Percentiles rank a stretch among this genome's conserved stretches.
phyloP scores from a whole-genome alignment of 2,329 filamentous ascomycete genomes.

The Pseudogymnoascus sp. region DNA sequence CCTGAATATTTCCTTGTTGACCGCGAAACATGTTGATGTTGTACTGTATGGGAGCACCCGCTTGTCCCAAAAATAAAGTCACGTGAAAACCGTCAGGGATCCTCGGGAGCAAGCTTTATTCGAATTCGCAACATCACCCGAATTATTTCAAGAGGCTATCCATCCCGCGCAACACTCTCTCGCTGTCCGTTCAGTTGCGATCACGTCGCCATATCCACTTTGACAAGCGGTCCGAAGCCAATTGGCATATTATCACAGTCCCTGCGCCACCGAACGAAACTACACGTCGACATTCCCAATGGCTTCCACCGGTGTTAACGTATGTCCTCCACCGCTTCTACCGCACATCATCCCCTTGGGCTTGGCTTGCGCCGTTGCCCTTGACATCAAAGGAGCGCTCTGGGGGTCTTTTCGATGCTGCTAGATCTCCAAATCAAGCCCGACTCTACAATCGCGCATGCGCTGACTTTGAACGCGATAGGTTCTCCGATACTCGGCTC shows the following conservation, averaged over 20 bases:
- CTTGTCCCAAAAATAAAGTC: slow-evolving; percentile 9
- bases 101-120: slow-evolving; percentile 10
- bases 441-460: background rate
- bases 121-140: slow-evolving; percentile 9
- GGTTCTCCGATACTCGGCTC: slow-evolving; percentile 95
- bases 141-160: slow-evolving; percentile 8
- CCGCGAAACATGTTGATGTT: slow-evolving; percentile 3
- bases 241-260: slow-evolving; percentile 4
- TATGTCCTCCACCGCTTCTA: slow-evolving; percentile 30
- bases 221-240: background rate
- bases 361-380: background rate
- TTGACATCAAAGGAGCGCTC: background rate
- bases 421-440: background rate
- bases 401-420: background rate
- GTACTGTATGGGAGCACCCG: slow-evolving; percentile 3
- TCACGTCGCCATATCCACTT: slow-evolving; percentile 5
- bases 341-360: background rate
- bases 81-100: slow-evolving; percentile 5
- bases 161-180: slow-evolving; percentile 7
- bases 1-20: slow-evolving; percentile 8
- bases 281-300: slow-evolving; percentile 17
- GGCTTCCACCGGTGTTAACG: slow-evolving; percentile 43
- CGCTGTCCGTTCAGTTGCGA: slow-evolving; percentile 1
- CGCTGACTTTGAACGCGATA: slow-evolving; percentile 32
- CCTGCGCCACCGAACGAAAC: slow-evolving; percentile 8